Evolutionary conservation across 306 rosid genomes (phyloP), one percentile per base, ranked within the genome.

Genomic region (Sophora flavescens): DNA sequence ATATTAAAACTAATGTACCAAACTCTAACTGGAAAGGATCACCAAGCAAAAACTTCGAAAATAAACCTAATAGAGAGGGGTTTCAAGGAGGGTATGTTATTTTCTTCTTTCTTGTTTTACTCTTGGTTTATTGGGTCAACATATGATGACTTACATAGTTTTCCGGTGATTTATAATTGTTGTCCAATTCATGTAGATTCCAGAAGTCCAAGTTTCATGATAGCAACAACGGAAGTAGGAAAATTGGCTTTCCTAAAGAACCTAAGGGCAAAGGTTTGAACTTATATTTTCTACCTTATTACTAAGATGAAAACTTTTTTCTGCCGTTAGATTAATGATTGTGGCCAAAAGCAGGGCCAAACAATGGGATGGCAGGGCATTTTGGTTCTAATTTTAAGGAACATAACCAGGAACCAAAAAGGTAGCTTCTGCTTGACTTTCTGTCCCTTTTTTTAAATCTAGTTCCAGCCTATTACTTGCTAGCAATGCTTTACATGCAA

Each of bases 171-270:
- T 22, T 22, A 22, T 22, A 22, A 75, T 61, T 30, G 11, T 22
- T 54, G 74, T 82, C 78, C 67, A 39, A 56, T 59, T 48, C 41
- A 48, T 87, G 82, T 80, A 91, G 98, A 82, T 90, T 83, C 74
- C 97, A 88, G 82, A 88, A 88, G 91, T 79, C 89, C 60, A 91
- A 87, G 80, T 83, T 79, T 66, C 87, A 61, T 80, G 90, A 72
- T 65, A 65, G 3, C 76, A 86, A 86, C 77, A 80, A 83, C 71
- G 90, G 86, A 42, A 88, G 84, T 60, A 84, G 70, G 72, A 87
- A 78, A 79, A 66, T 33, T 26, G 80, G 80, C 68, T 80, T 63
- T 80, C 83, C 81, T 61, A 81, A 80, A 3, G 85, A 77, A 42
- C 80, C 47, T 57, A 76, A 50, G 41, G 86, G 89, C 78, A 89